Percentiles rank a stretch among this genome's conserved stretches.
These are phyloP conservation scores for Monilinia laxa DNA, from an alignment of 2,329 filamentous ascomycete species.

Conservation along the genomic window DNA sequence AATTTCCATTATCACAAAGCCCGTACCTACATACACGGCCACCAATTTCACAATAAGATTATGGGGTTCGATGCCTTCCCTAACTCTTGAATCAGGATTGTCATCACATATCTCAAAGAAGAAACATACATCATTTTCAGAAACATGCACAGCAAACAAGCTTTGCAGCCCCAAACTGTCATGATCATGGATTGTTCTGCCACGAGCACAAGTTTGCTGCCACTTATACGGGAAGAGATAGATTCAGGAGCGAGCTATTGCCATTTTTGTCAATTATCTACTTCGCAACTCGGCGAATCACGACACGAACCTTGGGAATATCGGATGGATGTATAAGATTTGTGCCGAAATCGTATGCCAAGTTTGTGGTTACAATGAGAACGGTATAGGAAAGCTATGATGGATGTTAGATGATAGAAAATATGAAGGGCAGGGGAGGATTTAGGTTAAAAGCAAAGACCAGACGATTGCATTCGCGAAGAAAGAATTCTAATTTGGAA, in stretches of 20 bases:
- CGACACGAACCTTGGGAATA: constrained; percentile 31
- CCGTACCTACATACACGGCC: constrained; percentile 48
- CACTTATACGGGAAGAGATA: constrained; percentile 39
- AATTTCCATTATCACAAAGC: constrained; percentile 53
- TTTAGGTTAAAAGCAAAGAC: neutral
- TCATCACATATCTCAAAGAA: neutral
- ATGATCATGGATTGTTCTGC: constrained; percentile 62
- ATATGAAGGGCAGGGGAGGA: neutral
- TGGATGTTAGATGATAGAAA: neutral
- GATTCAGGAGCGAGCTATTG: constrained; percentile 46
- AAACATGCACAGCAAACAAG: constrained; percentile 58
- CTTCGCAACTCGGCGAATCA: neutral
- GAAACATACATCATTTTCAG: constrained; percentile 49
- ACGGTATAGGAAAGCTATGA: constrained; percentile 51
- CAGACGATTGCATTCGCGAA: neutral
- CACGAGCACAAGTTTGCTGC: constrained; percentile 62
- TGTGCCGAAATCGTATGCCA: constrained; percentile 54
- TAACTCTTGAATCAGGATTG: neutral
- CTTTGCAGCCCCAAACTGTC: constrained; percentile 56
- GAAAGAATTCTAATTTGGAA: neutral
- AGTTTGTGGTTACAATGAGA: constrained; percentile 55
- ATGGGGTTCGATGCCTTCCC: constrained; percentile 35
- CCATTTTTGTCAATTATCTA: neutral
- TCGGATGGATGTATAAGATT: constrained; percentile 57
- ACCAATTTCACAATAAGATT: constrained; percentile 51